A percentile compares a stretch with the other conserved stretches of the same genome.
Conservation (phyloP, 352 stramenopile genomes). For the Phytopythium kandeliae region DNA sequence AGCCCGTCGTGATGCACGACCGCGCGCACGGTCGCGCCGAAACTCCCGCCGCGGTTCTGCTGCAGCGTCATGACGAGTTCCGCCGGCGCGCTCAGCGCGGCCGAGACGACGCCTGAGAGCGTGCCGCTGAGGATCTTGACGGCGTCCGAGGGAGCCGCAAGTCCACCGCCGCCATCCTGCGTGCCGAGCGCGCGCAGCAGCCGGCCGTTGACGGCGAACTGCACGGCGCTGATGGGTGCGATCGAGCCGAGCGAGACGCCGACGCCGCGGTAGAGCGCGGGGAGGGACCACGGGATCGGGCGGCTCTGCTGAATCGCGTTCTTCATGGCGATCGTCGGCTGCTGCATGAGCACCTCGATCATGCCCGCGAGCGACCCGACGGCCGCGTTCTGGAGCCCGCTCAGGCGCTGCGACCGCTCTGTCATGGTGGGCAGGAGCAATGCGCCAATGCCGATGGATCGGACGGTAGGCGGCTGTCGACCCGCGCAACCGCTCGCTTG, state of each 20-base stretch:
- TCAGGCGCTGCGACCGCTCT: constrained; percentile 58
- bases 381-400: constrained; percentile 61
- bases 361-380: constrained; percentile 80
- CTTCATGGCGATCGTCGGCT: constrained; percentile 82
- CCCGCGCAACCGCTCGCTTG: no score
- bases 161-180: background rate
- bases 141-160: constrained; percentile 24
- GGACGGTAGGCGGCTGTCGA: no score
- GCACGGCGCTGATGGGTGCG: constrained; percentile 69
- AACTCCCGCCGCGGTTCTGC: constrained; percentile 74
- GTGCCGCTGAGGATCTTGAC: constrained; percentile 60
- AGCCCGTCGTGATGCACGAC: constrained; percentile 40
- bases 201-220: constrained; percentile 76
- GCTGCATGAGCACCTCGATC: constrained; percentile 80
- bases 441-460: no score
- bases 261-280: constrained; percentile 70
- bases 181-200: constrained; percentile 33
- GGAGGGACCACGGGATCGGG: constrained; percentile 53
- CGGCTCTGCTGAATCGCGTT: constrained; percentile 78
- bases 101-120: constrained; percentile 54
- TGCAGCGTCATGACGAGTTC: constrained; percentile 87
- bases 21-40: constrained; percentile 52
- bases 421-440: no score
- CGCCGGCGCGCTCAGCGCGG: constrained; percentile 56
- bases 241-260: constrained; percentile 75